These are phyloP conservation scores for Saccharomycopsis babjevae DNA, from an alignment of 805 yeast genomes.

Conservation along the genomic window DNA sequence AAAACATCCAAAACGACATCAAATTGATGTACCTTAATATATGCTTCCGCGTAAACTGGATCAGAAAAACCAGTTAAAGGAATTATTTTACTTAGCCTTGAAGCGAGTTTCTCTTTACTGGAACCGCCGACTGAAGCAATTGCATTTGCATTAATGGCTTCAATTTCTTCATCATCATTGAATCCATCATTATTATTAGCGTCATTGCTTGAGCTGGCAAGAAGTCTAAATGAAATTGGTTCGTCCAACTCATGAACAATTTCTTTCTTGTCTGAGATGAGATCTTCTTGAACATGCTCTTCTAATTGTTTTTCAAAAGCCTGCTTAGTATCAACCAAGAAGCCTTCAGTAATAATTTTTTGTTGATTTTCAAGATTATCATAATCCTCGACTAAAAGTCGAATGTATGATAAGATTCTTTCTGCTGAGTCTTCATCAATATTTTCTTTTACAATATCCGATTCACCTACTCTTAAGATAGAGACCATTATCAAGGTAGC, in stretches of 20 bases:
- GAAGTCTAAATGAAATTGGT: slow-evolving; percentile 65
- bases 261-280: slow-evolving; percentile 38
- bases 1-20: slow-evolving; percentile 91
- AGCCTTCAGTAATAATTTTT: slow-evolving; percentile 46
- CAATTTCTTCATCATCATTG: slow-evolving; percentile 28
- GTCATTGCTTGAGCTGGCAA: slow-evolving; percentile 9
- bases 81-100: slow-evolving; percentile 78
- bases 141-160: slow-evolving; percentile 13
- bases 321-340: slow-evolving; percentile 76
- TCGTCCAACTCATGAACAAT: slow-evolving; percentile 60
- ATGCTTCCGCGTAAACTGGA: slow-evolving; percentile 96
- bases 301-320: slow-evolving; percentile 70
- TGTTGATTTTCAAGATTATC: slow-evolving; percentile 33
- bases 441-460: slow-evolving; percentile 53
- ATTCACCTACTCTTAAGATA: slow-evolving; percentile 77
- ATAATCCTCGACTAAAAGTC: slow-evolving; percentile 61
- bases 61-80: slow-evolving; percentile 98
- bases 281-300: slow-evolving; percentile 25
- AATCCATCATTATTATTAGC: slow-evolving; percentile 28
- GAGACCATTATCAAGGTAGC: slow-evolving; percentile 90
- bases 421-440: slow-evolving; percentile 97
- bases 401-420: slow-evolving; percentile 79
- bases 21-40: slow-evolving; percentile 90
- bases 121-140: slow-evolving; percentile 19
- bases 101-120: slow-evolving; percentile 50